These are phyloP conservation scores for Botrytis porri DNA, from an alignment of 2,329 filamentous ascomycete genomes.

Conservation along the genomic window DNA sequence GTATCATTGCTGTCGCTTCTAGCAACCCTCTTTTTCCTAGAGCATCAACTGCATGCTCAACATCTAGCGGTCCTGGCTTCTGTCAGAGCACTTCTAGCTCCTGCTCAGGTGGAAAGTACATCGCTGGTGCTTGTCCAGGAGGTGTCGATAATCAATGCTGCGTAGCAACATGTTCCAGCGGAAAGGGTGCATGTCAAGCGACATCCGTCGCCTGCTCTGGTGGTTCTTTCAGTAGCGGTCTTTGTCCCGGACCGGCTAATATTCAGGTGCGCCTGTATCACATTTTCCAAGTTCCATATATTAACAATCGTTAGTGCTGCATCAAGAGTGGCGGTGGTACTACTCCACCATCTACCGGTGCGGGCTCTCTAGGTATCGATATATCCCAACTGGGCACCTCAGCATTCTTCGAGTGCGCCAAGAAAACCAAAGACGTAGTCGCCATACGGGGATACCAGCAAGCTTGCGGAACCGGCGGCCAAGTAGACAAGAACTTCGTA, in stretches of 20 bases:
- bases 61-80: constrained; percentile 21
- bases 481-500: constrained; percentile 27
- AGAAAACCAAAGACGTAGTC: constrained; percentile 23
- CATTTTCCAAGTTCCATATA: neutral
- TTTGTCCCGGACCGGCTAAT: constrained; percentile 26
- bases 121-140: constrained; percentile 26
- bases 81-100: constrained; percentile 23
- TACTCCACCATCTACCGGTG: constrained; percentile 5
- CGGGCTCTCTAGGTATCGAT: constrained; percentile 23
- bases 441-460: constrained; percentile 27
- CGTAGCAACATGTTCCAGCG: constrained; percentile 23
- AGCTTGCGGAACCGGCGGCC: constrained; percentile 27
- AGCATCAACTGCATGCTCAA: constrained; percentile 22
- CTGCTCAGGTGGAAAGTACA: constrained; percentile 21
- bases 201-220: constrained; percentile 23
- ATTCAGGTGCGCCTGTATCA: constrained; percentile 13
- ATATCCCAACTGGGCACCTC: constrained; percentile 21
- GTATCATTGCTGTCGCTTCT: constrained; percentile 2
- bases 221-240: constrained; percentile 21
- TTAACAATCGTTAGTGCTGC: constrained; percentile 24
- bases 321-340: constrained; percentile 13
- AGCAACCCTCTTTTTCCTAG: constrained; percentile 15
- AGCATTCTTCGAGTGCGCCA: constrained; percentile 26
- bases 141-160: constrained; percentile 27
- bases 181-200: constrained; percentile 23